phyloP scores from a whole-genome alignment of 148 eudicot genomes.

The Persicaria maculosa region DNA sequence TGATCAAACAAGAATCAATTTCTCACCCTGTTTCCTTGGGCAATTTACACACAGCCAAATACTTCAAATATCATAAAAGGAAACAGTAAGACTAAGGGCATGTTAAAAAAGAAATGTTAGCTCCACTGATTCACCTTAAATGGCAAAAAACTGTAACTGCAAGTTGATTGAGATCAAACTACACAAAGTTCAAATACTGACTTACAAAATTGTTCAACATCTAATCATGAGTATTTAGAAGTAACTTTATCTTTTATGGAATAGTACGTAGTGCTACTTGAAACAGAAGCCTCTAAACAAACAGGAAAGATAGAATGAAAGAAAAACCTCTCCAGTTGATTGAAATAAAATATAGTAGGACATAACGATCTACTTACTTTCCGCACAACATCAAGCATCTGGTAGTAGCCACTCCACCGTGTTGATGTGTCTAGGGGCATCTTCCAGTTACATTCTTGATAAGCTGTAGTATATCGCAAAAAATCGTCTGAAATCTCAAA shows the following conservation, averaged over 20 bases:
- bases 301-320: conserved; percentile 1
- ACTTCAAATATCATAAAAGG: background rate
- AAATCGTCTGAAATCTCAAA: conserved; percentile 56
- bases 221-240: background rate
- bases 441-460: conserved; percentile 71
- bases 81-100: background rate
- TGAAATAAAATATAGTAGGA: background rate
- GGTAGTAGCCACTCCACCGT: conserved; percentile 87
- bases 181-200: background rate
- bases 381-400: conserved; percentile 67
- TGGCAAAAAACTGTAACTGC: background rate
- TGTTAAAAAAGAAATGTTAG: background rate
- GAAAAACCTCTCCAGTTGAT: background rate
- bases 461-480: conserved; percentile 41
- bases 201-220: background rate
- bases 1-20: background rate
- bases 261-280: background rate
- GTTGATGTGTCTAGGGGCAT: conserved; percentile 74
- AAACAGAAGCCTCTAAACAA: background rate
- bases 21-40: background rate
- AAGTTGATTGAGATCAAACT: background rate
- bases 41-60: background rate
- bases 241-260: no score
- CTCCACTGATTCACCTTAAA: background rate
- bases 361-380: conserved; percentile 36